Evolutionary conservation across 495 filamentous ascomycete genomes (phyloP).

Genomic region (Trypethelium eluteriae): DNA sequence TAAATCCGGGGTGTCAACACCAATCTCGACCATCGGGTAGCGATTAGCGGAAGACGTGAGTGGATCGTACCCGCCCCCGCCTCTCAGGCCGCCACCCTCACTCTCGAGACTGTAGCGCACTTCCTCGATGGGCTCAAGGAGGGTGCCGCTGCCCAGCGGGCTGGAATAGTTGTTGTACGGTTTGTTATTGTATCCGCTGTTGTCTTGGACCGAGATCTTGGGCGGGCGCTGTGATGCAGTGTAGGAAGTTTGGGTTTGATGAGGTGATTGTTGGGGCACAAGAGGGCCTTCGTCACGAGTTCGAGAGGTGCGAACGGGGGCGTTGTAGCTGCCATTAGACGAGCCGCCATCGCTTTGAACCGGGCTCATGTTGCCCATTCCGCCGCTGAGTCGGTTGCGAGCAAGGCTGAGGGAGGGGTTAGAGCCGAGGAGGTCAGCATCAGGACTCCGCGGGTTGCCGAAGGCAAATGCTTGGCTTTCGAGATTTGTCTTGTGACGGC

Average conservation of each 20-base stretch:
- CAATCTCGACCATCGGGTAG: slow-evolving; percentile 12
- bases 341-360: slow-evolving; percentile 24
- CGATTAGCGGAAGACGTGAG: background rate
- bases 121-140: slow-evolving; percentile 36
- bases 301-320: slow-evolving; percentile 24
- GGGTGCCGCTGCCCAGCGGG: slow-evolving; percentile 26
- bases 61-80: slow-evolving; percentile 1
- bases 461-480: slow-evolving; percentile 73
- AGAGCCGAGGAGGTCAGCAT: slow-evolving; percentile 21
- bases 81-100: slow-evolving; percentile 30
- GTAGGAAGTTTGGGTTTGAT: slow-evolving; percentile 26
- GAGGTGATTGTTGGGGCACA: slow-evolving; percentile 27
- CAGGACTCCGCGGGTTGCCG: slow-evolving; percentile 34
- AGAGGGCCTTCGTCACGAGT: slow-evolving; percentile 32
- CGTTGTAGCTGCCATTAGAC: slow-evolving; percentile 1
- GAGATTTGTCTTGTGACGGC: slow-evolving; percentile 69
- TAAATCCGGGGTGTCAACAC: slow-evolving; percentile 13
- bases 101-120: slow-evolving; percentile 34
- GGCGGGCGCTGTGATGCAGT: slow-evolving; percentile 24
- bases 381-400: slow-evolving; percentile 32
- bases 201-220: slow-evolving; percentile 21
- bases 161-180: slow-evolving; percentile 19
- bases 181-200: slow-evolving; percentile 21
- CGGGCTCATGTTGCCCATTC: slow-evolving; percentile 24
- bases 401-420: slow-evolving; percentile 41